phyloP scores from a whole-genome alignment of 106 monocot species.

The Dendrobium chrysotoxum region DNA sequence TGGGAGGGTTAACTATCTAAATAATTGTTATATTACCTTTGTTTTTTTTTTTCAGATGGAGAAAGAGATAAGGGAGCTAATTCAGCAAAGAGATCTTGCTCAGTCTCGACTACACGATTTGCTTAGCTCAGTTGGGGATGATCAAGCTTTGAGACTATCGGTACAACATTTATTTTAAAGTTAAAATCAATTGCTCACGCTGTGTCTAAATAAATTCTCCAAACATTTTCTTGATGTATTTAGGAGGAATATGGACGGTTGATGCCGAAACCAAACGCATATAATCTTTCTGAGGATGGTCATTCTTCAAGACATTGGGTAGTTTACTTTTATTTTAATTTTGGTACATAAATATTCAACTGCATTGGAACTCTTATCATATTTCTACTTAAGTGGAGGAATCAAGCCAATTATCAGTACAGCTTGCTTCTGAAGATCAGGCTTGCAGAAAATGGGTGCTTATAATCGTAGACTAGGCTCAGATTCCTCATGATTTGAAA shows the following conservation, averaged over 20 bases:
- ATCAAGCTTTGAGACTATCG: conserved; percentile 45
- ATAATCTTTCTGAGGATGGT: not conserved
- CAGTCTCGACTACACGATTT: conserved; percentile 75
- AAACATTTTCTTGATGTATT: not conserved
- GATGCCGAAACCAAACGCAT: not conserved
- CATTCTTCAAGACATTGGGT: conserved; percentile 10
- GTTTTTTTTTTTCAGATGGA: conserved; percentile 51
- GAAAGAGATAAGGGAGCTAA: conserved; percentile 74
- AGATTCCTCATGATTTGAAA: not conserved
- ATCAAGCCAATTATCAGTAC: not conserved
- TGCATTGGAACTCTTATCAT: not conserved
- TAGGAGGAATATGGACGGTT: not conserved
- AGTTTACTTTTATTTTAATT: not conserved
- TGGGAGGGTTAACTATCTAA: too few species aligned
- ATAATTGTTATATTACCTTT: not conserved
- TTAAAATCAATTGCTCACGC: not conserved
- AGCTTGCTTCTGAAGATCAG: not conserved
- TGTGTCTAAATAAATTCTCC: not conserved
- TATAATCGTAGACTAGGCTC: not conserved
- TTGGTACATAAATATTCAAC: not conserved
- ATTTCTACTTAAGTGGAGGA: not conserved
- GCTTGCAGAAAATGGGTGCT: conserved; percentile 46
- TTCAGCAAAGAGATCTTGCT: conserved; percentile 75
- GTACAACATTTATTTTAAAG: conserved; percentile 16
- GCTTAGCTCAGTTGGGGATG: conserved; percentile 42